phyloP scores from a whole-genome alignment of 331 rosid species.

The Quercus tomentella region DNA sequence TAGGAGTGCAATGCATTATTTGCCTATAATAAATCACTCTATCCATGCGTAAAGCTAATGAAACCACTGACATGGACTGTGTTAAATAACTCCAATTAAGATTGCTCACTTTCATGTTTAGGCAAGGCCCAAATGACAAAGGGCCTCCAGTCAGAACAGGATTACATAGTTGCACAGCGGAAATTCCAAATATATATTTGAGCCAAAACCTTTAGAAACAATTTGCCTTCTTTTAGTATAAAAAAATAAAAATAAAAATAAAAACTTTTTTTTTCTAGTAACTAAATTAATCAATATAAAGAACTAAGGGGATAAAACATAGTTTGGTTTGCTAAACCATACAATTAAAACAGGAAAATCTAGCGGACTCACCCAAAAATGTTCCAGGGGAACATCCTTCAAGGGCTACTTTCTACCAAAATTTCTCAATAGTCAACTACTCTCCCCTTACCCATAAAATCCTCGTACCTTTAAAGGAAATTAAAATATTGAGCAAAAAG shows the following conservation, averaged over 20 bases:
- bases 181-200: neutral
- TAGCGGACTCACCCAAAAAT: neutral
- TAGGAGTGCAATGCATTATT: neutral
- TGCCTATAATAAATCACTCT: neutral
- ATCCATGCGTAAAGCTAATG: neutral
- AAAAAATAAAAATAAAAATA: neutral
- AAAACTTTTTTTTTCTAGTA: neutral
- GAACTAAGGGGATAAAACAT: neutral
- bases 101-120: too few species aligned
- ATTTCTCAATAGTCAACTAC: neutral
- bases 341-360: too few species aligned
- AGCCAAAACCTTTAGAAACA: neutral
- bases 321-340: neutral
- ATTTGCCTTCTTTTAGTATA: neutral
- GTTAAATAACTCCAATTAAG: too few species aligned
- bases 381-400: neutral
- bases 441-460: neutral
- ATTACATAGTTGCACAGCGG: neutral
- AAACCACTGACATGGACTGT: too few species aligned
- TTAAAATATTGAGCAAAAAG: neutral
- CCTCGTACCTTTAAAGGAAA: neutral
- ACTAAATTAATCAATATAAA: neutral
- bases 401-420: neutral
- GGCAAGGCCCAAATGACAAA: too few species aligned
- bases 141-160: neutral